A percentile compares a stretch with the other conserved stretches of the same genome.
These are phyloP conservation scores for Fusarium xylarioides DNA, from an alignment of 2,329 filamentous ascomycete species.

Conservation along the genomic window DNA sequence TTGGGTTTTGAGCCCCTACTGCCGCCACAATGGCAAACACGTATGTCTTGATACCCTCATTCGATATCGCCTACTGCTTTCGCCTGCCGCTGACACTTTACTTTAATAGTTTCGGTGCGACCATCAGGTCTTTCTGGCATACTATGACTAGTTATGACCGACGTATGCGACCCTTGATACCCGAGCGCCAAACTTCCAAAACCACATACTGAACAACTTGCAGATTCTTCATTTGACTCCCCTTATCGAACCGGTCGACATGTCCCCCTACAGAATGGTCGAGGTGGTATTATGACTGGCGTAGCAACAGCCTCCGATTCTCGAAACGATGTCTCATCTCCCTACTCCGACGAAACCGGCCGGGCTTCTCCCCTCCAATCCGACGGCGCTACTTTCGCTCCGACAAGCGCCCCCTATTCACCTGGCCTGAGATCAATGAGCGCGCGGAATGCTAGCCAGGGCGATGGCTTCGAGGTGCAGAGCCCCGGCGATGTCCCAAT, in stretches of 20 bases:
- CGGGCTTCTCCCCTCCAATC: constrained; percentile 59
- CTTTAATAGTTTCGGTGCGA: constrained; percentile 67
- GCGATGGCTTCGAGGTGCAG: constrained; percentile 74
- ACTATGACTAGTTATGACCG: constrained; percentile 79
- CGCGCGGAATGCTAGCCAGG: constrained; percentile 70
- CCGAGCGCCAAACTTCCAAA: background rate
- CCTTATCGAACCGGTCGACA: constrained; percentile 91
- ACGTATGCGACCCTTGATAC: constrained; percentile 57
- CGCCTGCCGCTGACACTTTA: constrained; percentile 24
- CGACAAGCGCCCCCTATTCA: constrained; percentile 80
- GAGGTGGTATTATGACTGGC: constrained; percentile 84
- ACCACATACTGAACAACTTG: constrained; percentile 28
- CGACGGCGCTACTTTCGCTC: constrained; percentile 49
- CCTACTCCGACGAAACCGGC: constrained; percentile 78
- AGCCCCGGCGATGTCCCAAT: constrained; percentile 89
- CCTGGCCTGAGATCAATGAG: constrained; percentile 86
- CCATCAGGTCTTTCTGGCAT: constrained; percentile 95
- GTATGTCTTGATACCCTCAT: constrained; percentile 35
- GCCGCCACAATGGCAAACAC: constrained; percentile 44
- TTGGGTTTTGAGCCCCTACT: constrained; percentile 33
- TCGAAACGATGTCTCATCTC: constrained; percentile 80
- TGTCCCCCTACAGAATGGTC: constrained; percentile 84
- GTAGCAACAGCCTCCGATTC: constrained; percentile 92
- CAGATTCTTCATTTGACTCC: constrained; percentile 92
- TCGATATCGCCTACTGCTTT: background rate